Percentiles rank a stretch among this genome's conserved stretches.
Evolutionary conservation across 169 alveolate species (phyloP).

Genomic region (Eimeria falciformis): DNA sequence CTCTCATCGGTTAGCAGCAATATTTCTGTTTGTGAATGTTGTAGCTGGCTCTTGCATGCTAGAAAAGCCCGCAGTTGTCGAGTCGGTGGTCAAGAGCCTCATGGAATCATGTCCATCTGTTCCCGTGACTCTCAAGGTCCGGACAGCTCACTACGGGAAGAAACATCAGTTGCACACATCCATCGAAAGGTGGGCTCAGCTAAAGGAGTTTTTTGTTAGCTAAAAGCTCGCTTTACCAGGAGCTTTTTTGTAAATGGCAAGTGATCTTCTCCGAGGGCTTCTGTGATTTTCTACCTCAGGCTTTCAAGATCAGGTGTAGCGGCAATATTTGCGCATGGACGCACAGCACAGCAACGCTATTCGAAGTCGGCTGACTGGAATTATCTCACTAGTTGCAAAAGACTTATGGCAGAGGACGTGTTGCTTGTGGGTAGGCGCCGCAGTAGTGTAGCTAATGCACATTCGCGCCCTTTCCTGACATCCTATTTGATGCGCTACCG

Average conservation of each 20-base stretch:
- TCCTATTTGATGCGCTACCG: too few relatives aligned
- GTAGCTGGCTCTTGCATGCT: constrained; percentile 74
- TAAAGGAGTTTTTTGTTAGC: neutral
- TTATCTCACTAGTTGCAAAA: constrained; percentile 81
- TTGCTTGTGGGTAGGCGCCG: neutral
- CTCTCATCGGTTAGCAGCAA: too few relatives aligned
- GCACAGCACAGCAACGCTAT: constrained; percentile 88
- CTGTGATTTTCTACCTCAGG: neutral
- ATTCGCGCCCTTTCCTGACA: neutral
- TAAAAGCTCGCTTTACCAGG: too few relatives aligned
- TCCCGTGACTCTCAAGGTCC: constrained; percentile 84
- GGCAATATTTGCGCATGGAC: constrained; percentile 85
- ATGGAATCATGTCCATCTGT: constrained; percentile 69
- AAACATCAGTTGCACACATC: constrained; percentile 74
- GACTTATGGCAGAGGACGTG: constrained; percentile 39
- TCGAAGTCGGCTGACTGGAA: constrained; percentile 88
- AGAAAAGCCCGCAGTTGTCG: constrained; percentile 61
- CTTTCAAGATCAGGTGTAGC: constrained; percentile 82
- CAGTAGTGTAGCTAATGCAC: too few relatives aligned
- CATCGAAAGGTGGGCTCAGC: constrained; percentile 26
- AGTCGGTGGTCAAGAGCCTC: constrained; percentile 13
- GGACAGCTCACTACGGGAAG: constrained; percentile 84
- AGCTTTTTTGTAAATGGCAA: too few relatives aligned
- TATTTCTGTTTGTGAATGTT: neutral
- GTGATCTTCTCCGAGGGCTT: neutral